Conservation (phyloP, 495 filamentous ascomycete genomes). For the Neurospora sp. region DNA sequence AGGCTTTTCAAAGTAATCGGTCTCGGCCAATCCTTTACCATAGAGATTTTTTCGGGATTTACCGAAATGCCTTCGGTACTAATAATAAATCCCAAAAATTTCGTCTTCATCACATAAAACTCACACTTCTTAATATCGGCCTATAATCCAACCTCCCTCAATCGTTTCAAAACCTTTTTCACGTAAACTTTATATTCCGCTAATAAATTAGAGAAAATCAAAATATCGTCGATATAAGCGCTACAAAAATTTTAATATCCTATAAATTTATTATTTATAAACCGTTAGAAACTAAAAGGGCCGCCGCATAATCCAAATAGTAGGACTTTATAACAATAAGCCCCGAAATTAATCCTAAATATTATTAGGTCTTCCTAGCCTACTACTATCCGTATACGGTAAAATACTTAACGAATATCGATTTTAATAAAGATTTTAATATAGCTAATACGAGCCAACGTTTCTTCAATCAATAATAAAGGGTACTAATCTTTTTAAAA, state of each 20-base stretch:
- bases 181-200: background rate
- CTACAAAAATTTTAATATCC: slow-evolving; percentile 3
- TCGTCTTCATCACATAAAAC: slow-evolving; percentile 15
- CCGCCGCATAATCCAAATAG: slow-evolving; percentile 1
- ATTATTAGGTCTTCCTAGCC: slow-evolving; percentile 21
- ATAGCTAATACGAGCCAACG: slow-evolving; percentile 16
- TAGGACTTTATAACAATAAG: background rate
- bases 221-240: too few species aligned
- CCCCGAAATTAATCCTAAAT: slow-evolving; percentile 13
- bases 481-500: slow-evolving; percentile 36
- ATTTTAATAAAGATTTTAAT: slow-evolving; percentile 36
- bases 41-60: background rate
- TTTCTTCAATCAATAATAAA: slow-evolving; percentile 35
- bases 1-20: background rate
- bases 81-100: slow-evolving; percentile 20
- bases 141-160: slow-evolving; percentile 7
- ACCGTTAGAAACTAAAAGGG: slow-evolving; percentile 14
- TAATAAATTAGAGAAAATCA: background rate
- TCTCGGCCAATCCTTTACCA: background rate
- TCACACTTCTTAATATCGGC: slow-evolving; percentile 21
- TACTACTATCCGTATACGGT: slow-evolving; percentile 14
- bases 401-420: slow-evolving; percentile 18
- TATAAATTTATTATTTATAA: background rate
- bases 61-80: background rate
- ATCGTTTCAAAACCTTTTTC: slow-evolving; percentile 2